Base-by-base conservation (phyloP, 2,329 filamentous ascomycete genomes). In the Alternaria triticimaculans region DNA sequence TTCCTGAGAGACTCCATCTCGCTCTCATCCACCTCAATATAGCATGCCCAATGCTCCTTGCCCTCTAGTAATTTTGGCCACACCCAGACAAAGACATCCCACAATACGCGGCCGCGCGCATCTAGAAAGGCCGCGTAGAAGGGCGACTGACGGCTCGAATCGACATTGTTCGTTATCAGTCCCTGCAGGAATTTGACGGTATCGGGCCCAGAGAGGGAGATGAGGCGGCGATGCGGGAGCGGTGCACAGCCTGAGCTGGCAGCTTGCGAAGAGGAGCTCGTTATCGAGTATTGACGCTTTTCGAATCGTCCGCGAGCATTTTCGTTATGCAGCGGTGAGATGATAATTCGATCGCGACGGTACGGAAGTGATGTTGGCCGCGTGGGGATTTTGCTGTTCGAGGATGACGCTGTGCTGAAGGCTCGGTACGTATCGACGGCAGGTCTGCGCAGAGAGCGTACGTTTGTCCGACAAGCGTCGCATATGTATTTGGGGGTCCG, bases 1-100 rank as follows among this genome's bases (percentile, higher is more conserved):
- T 87, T 89, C 63, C 89, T 78, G 62, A 98, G 79, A 4, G 78
- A 81, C 3, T 86, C 81, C 0, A 88, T 87, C 73, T 94, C 87
- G 5, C 82, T 82, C 6, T 87, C 88, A 80, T 97, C 94, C 12
- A 94, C 91, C 76, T 99, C 96, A 63, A 99, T 85, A 62, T 97
- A 80, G 84, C 92, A 95, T 28, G 85, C 84, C 65, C 79, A 80
- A n/a, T 84, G 81, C 21, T 59, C 68, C 26, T 78, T 69, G 30
- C 68, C 64, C 26, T 67, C 70, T 5, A 66, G 54, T 25, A 73
- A 58, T 33, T 68, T 64, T 7, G 73, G 71, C 58, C 69, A 75
- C 33, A 72, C 69, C 83, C 97, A 97, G 51, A 99, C 85, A 80
- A 98, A 97, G 56, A 94, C 91, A 81, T 99, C 96, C 82, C 95